phyloP scores from a whole-genome alignment of 129 eudicot species.

The Flaveria sonorensis region DNA sequence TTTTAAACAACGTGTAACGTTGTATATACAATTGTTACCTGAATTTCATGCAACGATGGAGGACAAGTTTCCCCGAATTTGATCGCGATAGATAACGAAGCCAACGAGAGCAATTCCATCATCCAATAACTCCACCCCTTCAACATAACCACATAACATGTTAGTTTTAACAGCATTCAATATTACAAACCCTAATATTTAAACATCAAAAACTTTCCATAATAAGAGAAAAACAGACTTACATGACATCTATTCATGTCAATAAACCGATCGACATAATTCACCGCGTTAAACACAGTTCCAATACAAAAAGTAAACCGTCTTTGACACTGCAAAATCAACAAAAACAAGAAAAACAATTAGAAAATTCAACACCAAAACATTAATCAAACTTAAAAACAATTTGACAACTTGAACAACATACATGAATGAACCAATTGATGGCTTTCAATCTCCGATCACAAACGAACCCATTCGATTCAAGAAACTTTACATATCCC shows the following conservation, averaged over 20 bases:
- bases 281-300: constrained; percentile 51
- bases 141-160: constrained; percentile 1
- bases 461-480: constrained; percentile 21
- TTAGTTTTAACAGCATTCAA: constrained; percentile 5
- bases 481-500: constrained; percentile 37
- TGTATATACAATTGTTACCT: constrained; percentile 33
- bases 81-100: constrained; percentile 59
- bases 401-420: constrained; percentile 12
- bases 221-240: constrained; percentile 30
- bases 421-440: constrained; percentile 69
- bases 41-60: constrained; percentile 51
- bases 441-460: constrained; percentile 47
- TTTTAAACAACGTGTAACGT: no score
- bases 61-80: constrained; percentile 61
- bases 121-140: constrained; percentile 62
- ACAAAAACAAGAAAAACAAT: not conserved
- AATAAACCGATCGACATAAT: constrained; percentile 69
- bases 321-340: constrained; percentile 43
- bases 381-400: not conserved
- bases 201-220: constrained; percentile 10
- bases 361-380: not conserved
- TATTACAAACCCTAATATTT: constrained; percentile 24
- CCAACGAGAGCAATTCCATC: constrained; percentile 63
- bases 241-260: constrained; percentile 53
- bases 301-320: constrained; percentile 44